phyloP scores from a whole-genome alignment of 2,329 filamentous ascomycete species.

The Xylariaceae sp. region DNA sequence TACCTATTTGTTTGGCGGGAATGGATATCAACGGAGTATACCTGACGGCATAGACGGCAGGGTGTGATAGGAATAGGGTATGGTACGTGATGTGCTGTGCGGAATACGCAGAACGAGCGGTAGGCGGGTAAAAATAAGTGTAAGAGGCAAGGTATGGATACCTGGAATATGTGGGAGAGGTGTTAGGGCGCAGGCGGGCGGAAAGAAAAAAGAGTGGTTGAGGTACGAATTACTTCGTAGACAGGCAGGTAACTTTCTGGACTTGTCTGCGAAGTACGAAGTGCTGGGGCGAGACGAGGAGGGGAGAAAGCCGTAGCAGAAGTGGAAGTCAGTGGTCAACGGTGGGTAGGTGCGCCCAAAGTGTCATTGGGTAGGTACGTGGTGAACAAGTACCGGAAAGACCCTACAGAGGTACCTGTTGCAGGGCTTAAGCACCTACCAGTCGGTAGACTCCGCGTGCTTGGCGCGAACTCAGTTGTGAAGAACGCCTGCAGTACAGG shows the following conservation, averaged over 20 bases:
- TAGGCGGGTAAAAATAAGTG: too few relatives aligned
- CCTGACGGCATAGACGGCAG: constrained; percentile 13
- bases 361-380: background rate
- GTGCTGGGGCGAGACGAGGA: background rate
- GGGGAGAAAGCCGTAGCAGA: background rate
- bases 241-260: background rate
- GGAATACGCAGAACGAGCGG: background rate
- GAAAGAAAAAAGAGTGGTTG: background rate
- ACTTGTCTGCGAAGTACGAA: too few relatives aligned
- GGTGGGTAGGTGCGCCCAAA: background rate
- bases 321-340: background rate
- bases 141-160: too few relatives aligned
- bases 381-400: background rate
- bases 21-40: background rate
- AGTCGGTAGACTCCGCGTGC: too few relatives aligned
- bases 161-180: constrained; percentile 7
- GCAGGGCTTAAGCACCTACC: too few relatives aligned
- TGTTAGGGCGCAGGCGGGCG: constrained; percentile 7
- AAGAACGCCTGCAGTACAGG: too few relatives aligned
- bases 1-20: background rate
- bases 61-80: background rate
- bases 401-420: background rate
- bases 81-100: constrained; percentile 3
- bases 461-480: too few relatives aligned
- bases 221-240: background rate